Conservation (phyloP, 345 rosid species). For the Hibiscus mutabilis region DNA sequence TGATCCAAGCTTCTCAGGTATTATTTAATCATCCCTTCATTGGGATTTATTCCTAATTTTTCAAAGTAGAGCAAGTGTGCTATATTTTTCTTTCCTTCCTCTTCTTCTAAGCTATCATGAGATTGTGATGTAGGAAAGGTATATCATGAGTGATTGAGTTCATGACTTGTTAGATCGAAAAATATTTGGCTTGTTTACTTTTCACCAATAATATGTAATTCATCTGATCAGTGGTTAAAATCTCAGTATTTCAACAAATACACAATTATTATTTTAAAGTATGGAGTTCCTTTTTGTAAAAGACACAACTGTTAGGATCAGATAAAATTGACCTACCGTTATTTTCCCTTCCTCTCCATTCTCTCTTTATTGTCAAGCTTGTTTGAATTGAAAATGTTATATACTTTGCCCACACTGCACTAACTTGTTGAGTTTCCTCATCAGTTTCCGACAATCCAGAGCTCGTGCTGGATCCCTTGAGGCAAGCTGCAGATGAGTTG, state of each 20-base stretch:
- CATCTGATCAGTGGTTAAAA: neutral
- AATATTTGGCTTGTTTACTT: neutral
- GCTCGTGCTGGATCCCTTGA: constrained; percentile 62
- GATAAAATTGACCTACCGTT: neutral
- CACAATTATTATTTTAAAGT: neutral
- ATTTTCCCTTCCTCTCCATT: neutral
- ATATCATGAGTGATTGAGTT: too few species aligned
- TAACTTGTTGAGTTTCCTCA: constrained; percentile 8
- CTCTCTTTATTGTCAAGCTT: neutral
- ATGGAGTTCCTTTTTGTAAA: neutral
- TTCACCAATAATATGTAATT: neutral
- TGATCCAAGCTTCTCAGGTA: constrained; percentile 83
- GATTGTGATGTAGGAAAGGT: neutral
- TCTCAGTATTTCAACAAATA: neutral
- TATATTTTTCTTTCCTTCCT: neutral
- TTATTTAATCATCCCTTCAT: neutral
- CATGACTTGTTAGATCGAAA: neutral
- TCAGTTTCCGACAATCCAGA: constrained; percentile 59
- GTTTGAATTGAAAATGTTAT: neutral
- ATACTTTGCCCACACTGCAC: neutral
- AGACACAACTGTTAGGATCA: neutral
- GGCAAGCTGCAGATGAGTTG: constrained; percentile 79
- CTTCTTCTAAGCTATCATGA: neutral
- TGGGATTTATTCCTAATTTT: neutral
- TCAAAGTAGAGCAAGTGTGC: neutral